A percentile compares a stretch with the other conserved stretches of the same genome.
These are phyloP conservation scores for Fusarium agapanthi DNA, from an alignment of 2,329 filamentous ascomycete species.

Conservation along the genomic window DNA sequence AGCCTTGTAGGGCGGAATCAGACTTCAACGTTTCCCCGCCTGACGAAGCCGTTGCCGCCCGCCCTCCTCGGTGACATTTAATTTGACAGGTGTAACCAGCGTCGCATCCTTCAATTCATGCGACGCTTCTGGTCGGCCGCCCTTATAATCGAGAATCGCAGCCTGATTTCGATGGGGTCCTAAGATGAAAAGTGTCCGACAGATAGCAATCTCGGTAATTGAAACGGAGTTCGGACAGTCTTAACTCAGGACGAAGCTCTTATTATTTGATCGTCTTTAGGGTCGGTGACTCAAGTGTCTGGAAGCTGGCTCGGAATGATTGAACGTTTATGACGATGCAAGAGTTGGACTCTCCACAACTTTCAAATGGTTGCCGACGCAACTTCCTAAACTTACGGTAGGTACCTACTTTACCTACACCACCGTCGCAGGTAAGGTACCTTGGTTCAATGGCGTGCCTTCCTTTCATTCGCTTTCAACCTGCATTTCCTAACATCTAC, in stretches of 20 bases:
- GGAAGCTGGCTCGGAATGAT: not conserved
- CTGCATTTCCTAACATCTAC: not conserved
- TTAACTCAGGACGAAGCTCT: not conserved
- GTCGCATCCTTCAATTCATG: not conserved
- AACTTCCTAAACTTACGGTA: not conserved
- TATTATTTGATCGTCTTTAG: not conserved
- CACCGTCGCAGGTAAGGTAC: not conserved
- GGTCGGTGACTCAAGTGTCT: not conserved
- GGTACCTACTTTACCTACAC: fast-evolving
- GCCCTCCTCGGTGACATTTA: not conserved
- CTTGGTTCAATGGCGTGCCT: not conserved
- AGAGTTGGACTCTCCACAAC: not conserved
- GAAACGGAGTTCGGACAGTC: not conserved
- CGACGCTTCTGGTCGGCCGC: not conserved
- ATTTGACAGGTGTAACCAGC: not conserved
- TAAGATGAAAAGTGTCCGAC: not conserved
- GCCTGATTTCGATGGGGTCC: not conserved
- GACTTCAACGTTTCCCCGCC: not conserved
- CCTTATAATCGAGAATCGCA: not conserved
- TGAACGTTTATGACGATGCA: not conserved
- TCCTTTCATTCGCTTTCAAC: not conserved
- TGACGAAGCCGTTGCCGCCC: not conserved
- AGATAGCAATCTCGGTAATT: too few species aligned
- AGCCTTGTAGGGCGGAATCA: slow-evolving; percentile 19
- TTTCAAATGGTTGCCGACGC: not conserved